Evolutionary conservation across 768 basidiomycete species (phyloP).

Genomic region (Leucosporidium creatinivorum): DNA sequence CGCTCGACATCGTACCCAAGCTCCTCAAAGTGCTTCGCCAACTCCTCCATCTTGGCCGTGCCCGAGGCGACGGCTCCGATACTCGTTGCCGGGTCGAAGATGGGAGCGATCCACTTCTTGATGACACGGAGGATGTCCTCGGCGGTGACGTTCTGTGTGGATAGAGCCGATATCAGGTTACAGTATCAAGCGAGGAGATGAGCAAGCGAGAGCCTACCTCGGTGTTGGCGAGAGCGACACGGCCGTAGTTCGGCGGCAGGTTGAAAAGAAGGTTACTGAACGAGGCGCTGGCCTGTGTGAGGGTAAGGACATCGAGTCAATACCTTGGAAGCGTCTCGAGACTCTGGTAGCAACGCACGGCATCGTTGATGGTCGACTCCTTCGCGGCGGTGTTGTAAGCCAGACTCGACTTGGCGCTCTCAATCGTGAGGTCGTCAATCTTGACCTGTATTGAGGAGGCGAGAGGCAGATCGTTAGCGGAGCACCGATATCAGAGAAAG

Average conservation of each 20-base stretch:
- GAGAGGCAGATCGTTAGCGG: too few species aligned
- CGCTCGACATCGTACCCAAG: constrained; percentile 75
- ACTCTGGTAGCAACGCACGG: constrained; percentile 52
- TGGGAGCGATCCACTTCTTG: constrained; percentile 66
- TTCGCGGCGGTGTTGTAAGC: constrained; percentile 72
- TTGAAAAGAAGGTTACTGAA: constrained; percentile 86
- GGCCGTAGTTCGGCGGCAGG: constrained; percentile 63
- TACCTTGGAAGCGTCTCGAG: neutral
- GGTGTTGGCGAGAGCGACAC: constrained; percentile 68
- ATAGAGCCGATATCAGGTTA: neutral
- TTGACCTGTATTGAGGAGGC: constrained; percentile 57
- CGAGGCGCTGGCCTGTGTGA: constrained; percentile 61
- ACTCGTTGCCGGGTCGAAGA: constrained; percentile 71
- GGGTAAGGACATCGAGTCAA: neutral
- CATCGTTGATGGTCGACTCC: constrained; percentile 77
- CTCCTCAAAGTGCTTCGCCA: constrained; percentile 55
- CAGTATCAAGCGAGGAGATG: neutral
- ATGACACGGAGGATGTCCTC: constrained; percentile 66
- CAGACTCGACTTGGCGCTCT: constrained; percentile 85
- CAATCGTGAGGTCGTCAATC: constrained; percentile 70
- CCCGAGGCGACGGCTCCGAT: constrained; percentile 75
- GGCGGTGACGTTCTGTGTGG: constrained; percentile 58
- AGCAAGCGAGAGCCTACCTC: constrained; percentile 40
- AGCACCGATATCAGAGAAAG: too few species aligned
- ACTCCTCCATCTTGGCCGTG: constrained; percentile 67